phyloP scores from a whole-genome alignment of 176 grass and related monocot genomes.

The Oryza punctata region DNA sequence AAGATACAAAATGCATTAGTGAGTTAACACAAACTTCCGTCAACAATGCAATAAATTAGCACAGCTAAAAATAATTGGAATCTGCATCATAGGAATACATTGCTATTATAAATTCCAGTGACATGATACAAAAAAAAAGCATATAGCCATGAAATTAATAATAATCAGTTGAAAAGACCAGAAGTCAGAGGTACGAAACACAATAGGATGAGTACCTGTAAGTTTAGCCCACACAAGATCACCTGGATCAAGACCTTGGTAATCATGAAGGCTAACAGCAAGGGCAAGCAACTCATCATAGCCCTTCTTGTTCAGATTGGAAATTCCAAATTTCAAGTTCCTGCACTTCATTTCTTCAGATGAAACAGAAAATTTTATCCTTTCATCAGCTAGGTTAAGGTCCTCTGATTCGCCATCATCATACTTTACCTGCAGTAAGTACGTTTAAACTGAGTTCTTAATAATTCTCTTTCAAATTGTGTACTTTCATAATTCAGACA shows the following conservation, averaged over 20 bases:
- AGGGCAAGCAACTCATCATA: conserved; percentile 86
- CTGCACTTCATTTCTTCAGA: conserved; percentile 66
- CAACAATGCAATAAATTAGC: not conserved
- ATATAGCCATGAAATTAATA: not conserved
- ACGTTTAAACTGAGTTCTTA: conserved; percentile 14
- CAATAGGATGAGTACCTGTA: conserved; percentile 64
- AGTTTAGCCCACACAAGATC: conserved; percentile 99
- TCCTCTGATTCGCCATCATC: conserved; percentile 80
- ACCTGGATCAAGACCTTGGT: conserved; percentile 83
- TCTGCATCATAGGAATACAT: not conserved
- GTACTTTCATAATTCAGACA: conserved; percentile 24
- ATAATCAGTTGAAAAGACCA: conserved; percentile 25
- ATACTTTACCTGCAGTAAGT: conserved; percentile 78
- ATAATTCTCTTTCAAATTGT: not conserved
- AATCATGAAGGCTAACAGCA: conserved; percentile 89
- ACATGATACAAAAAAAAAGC: conserved; percentile 9
- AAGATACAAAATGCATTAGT: not conserved
- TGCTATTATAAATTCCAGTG: conserved; percentile 6
- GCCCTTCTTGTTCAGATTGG: conserved; percentile 68
- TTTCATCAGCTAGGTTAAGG: conserved; percentile 64
- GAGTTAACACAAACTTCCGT: not conserved
- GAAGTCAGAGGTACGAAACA: conserved; percentile 10
- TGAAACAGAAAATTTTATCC: conserved; percentile 78
- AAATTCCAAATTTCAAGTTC: conserved; percentile 72
- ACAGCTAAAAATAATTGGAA: not conserved